phyloP scores from a whole-genome alignment of 2,329 filamentous ascomycete genomes.

The Aspergillus aculeatinus region DNA sequence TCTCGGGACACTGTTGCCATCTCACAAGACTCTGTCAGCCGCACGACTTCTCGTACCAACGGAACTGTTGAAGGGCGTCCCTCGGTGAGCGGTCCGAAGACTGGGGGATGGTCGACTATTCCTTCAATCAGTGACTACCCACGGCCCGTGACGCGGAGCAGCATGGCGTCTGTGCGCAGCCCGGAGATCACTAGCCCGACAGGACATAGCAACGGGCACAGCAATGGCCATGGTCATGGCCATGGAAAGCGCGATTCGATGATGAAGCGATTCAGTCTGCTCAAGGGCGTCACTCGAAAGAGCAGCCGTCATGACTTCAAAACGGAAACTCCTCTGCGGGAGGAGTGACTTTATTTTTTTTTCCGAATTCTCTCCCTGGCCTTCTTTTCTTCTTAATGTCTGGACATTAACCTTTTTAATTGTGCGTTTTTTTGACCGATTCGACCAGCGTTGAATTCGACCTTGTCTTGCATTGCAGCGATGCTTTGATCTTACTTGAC shows the following conservation, averaged over 20 bases:
- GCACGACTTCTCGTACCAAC: slow-evolving; percentile 29
- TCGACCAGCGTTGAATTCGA: background rate
- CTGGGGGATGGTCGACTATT: slow-evolving; percentile 34
- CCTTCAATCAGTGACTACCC: slow-evolving; percentile 36
- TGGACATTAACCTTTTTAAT: slow-evolving; percentile 23
- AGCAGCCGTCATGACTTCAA: slow-evolving; percentile 55
- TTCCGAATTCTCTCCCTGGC: slow-evolving; percentile 6
- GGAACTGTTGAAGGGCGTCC: slow-evolving; percentile 21
- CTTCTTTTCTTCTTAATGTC: slow-evolving; percentile 25
- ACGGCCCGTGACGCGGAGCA: slow-evolving; percentile 36
- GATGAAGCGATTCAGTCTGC: slow-evolving; percentile 73
- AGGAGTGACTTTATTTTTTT: slow-evolving; percentile 36
- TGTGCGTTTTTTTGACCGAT: slow-evolving; percentile 3
- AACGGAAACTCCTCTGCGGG: slow-evolving; percentile 31
- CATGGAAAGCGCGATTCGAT: slow-evolving; percentile 58
- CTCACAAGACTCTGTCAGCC: slow-evolving; percentile 32
- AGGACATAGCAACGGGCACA: slow-evolving; percentile 38
- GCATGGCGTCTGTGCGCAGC: slow-evolving; percentile 16
- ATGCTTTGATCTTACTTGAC: slow-evolving; percentile 12
- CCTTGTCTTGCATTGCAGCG: slow-evolving; percentile 20
- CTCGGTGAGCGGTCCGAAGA: slow-evolving; percentile 21
- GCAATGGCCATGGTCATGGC: slow-evolving; percentile 16
- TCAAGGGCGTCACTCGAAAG: slow-evolving; percentile 70
- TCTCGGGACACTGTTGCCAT: slow-evolving; percentile 28
- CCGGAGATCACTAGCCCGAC: slow-evolving; percentile 22